Base-by-base conservation (phyloP, 805 yeast genomes). In the Yarrowia keelungensis region DNA sequence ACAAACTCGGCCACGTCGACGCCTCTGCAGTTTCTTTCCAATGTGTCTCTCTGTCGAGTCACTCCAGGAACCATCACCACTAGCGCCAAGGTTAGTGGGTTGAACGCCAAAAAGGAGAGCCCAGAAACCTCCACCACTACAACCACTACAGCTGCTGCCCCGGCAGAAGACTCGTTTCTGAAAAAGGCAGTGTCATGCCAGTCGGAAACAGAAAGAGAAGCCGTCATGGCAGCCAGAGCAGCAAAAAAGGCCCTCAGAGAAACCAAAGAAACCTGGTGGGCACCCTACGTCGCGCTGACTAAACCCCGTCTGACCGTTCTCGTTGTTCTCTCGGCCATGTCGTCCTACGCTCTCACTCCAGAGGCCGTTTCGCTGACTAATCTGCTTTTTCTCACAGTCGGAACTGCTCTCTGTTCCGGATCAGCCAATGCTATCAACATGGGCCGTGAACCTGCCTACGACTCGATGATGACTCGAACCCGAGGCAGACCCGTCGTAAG, bases 341-440 rank as follows among this genome's bases (percentile, higher is more conserved):
- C 98, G 71, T 89, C 98, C 0, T 95, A 94, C 76, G 98, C 98
- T 0, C 80, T 95, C 39, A 91, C 97, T 0, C 98, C 99, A 0
- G 84, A 84, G 72, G 86, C 93, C 11, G 91, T 92, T 0, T 86
- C 95, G 0, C 77, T 94, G 3, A 80, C 86, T 8, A 88, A 91
- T 71, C 83, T 95, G 61, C 74, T 90, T 41, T 87, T 87, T 72
- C 81, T 95, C 41, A 91, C 97, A 0, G 78, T 84, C 0, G 99
- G 99, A 15, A 95, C 98, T 0, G 86, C 94, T 0, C 79, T 95
- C 42, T 86, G 95, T 72, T 92, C 97, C 0, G 96, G 97, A 11
- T 88, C 97, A 1, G 99, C 99, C 2, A 95, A 95, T 79, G 97
- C 98, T 3, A 92, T 95, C 59, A 95, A 95, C 76, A 94, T 93